Evolutionary conservation across 2,329 filamentous ascomycete genomes (phyloP).

Genomic region (Scorias spongiosa): DNA sequence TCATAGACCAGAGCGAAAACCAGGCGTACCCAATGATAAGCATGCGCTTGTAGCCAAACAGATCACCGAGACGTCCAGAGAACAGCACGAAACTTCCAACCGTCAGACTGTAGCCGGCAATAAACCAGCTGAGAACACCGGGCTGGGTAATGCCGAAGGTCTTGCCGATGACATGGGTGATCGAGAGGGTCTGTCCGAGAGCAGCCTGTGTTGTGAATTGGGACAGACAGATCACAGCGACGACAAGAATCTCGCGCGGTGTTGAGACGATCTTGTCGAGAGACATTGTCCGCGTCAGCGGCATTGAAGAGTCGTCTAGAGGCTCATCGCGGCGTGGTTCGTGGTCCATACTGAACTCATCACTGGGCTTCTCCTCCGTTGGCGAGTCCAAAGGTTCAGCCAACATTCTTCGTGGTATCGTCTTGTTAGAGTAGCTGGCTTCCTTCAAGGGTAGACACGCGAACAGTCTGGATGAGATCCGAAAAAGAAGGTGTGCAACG

Average conservation of each 20-base stretch:
- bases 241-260: constrained; percentile 12
- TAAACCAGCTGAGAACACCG: constrained; percentile 28
- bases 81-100: constrained; percentile 37
- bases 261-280: not conserved
- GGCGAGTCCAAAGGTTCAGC: not conserved
- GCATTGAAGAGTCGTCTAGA: not conserved
- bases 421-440: no score
- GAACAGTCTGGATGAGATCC: no score
- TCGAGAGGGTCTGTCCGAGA: constrained; percentile 12
- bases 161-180: constrained; percentile 6
- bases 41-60: constrained; percentile 35
- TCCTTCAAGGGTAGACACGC: no score
- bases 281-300: not conserved
- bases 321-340: not conserved
- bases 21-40: constrained; percentile 35
- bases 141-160: not conserved
- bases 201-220: constrained; percentile 17
- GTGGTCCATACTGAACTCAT: not conserved
- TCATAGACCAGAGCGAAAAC: constrained; percentile 33
- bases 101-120: constrained; percentile 34
- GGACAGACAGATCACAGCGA: constrained; percentile 14
- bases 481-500: no score
- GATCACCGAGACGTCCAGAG: constrained; percentile 34
- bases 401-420: not conserved
- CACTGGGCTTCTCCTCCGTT: not conserved